Evolutionary conservation across 768 basidiomycete species (phyloP).

Genomic region (Lyophyllum shimeji): DNA sequence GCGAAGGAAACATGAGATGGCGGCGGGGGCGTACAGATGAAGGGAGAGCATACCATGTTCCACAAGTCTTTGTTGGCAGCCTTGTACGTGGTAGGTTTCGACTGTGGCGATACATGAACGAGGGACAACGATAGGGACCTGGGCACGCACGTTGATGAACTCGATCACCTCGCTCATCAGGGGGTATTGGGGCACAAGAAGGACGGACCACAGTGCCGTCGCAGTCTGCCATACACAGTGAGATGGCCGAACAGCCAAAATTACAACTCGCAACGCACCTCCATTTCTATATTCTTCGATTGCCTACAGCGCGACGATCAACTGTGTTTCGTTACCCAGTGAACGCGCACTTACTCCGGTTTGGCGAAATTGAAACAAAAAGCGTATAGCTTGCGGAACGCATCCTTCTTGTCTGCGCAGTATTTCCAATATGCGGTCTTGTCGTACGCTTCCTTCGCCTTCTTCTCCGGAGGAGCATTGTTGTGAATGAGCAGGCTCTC

Average conservation of each 20-base stretch:
- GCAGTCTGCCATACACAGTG: constrained; percentile 49
- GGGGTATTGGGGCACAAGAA: constrained; percentile 65
- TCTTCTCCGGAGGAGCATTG: constrained; percentile 40
- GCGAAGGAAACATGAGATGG: constrained; percentile 1
- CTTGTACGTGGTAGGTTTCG: constrained; percentile 56
- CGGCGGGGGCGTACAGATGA: neutral
- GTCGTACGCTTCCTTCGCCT: constrained; percentile 53
- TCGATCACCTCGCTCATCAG: constrained; percentile 62
- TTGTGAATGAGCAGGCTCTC: constrained; percentile 59
- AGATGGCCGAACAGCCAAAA: neutral
- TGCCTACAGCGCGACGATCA: constrained; percentile 38
- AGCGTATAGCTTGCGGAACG: constrained; percentile 65
- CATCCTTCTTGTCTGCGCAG: constrained; percentile 44
- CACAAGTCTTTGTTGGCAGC: constrained; percentile 84
- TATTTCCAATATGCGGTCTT: constrained; percentile 49
- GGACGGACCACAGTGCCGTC: constrained; percentile 72
- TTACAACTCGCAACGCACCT: constrained; percentile 45
- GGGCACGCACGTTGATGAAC: constrained; percentile 58
- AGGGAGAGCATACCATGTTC: constrained; percentile 62
- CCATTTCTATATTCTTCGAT: constrained; percentile 79
- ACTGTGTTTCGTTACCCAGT: neutral
- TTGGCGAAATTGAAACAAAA: constrained; percentile 75
- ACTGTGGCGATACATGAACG: constrained; percentile 34
- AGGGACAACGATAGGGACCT: neutral
- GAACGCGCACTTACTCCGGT: constrained; percentile 54